These are phyloP conservation scores for Mucor indicus DNA, from an alignment of 371 early-diverging fungal species.

Conservation along the genomic window DNA sequence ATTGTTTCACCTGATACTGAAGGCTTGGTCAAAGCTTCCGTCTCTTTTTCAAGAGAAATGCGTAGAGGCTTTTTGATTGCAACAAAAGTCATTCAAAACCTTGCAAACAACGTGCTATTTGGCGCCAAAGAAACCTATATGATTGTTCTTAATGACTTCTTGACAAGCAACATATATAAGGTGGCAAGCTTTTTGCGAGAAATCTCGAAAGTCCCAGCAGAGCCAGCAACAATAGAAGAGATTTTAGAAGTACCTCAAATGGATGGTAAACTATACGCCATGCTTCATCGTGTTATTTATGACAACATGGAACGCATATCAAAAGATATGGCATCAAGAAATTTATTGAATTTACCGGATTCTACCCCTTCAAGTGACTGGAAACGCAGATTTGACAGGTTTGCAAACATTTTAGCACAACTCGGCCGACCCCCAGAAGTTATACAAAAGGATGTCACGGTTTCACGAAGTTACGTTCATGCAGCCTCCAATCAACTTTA, in stretches of 20 bases:
- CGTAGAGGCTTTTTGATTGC: constrained; percentile 83
- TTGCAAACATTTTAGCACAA: constrained; percentile 77
- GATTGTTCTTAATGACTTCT: constrained; percentile 79
- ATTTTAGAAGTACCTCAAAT: constrained; percentile 19
- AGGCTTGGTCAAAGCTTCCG: constrained; percentile 33
- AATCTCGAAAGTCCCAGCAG: constrained; percentile 31
- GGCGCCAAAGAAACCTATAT: constrained; percentile 90
- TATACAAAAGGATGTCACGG: constrained; percentile 19
- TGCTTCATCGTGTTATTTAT: constrained; percentile 61
- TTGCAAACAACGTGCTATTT: constrained; percentile 91
- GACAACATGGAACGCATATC: constrained; percentile 67
- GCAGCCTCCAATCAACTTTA: constrained; percentile 54
- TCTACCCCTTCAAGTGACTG: constrained; percentile 12
- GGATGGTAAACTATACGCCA: constrained; percentile 48
- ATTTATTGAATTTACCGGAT: constrained; percentile 9
- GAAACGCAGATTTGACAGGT: constrained; percentile 63
- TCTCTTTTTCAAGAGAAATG: constrained; percentile 28
- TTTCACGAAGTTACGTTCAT: constrained; percentile 23
- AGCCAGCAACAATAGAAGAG: constrained; percentile 17
- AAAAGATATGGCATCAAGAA: constrained; percentile 41
- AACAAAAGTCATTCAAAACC: constrained; percentile 92
- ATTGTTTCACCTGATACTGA: constrained; percentile 83
- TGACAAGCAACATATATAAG: constrained; percentile 65
- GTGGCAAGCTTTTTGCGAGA: constrained; percentile 56
- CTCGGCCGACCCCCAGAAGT: constrained; percentile 69